phyloP scores from a whole-genome alignment of 2,329 filamentous ascomycete species.

The Sporothrix inflata region DNA sequence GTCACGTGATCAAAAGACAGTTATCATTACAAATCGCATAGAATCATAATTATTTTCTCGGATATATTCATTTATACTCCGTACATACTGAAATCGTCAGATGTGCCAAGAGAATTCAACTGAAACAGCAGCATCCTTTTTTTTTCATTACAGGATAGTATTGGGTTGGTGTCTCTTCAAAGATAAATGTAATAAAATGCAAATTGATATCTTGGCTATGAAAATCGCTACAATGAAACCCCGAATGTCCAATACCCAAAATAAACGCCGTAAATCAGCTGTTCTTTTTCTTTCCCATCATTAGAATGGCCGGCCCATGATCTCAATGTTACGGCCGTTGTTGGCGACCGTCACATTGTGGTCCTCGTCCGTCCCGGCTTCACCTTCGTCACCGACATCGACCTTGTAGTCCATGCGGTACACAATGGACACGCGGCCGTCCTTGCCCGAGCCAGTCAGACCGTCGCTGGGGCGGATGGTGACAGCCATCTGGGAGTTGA shows the following conservation, averaged over 20 bases:
- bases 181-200: not conserved
- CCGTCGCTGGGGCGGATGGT: conserved; percentile 23
- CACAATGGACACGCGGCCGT: conserved; percentile 30
- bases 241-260: not conserved
- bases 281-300: not conserved
- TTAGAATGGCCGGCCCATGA: conserved; percentile 5
- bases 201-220: conserved; percentile 19
- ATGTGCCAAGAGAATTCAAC: too few relatives aligned
- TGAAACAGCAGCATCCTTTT: too few relatives aligned
- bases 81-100: not conserved
- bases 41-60: not conserved
- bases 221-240: not conserved
- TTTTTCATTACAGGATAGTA: too few relatives aligned
- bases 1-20: conserved; percentile 4
- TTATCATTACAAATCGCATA: not conserved
- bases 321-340: conserved; percentile 27
- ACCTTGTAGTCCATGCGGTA: conserved; percentile 30
- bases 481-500: conserved; percentile 31
- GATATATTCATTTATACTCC: too few relatives aligned
- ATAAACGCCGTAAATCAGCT: not conserved
- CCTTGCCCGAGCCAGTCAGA: conserved; percentile 16
- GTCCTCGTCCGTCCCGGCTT: not conserved
- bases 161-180: too few relatives aligned
- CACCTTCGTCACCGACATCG: not conserved
- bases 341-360: conserved; percentile 18